Evolutionary conservation across 1,284 basidiomycete genomes (phyloP).

Genomic region (Cryptococcus amylolentus): DNA sequence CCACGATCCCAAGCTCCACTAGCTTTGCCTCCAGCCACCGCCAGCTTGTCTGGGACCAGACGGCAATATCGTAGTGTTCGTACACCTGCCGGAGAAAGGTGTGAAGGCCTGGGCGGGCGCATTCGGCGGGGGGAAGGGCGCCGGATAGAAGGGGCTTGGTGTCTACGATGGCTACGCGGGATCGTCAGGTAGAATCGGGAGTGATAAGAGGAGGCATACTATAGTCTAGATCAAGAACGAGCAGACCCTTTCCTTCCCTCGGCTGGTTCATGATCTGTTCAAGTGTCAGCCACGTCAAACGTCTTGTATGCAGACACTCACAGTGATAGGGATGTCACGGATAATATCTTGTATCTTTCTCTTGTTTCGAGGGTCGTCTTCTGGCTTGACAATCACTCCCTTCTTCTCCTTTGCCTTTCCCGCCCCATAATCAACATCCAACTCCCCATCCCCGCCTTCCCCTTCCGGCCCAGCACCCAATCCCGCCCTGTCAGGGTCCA

Average conservation of each 20-base stretch:
- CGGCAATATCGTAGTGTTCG: constrained; percentile 76
- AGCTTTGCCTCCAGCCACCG: constrained; percentile 88
- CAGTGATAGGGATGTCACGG: constrained; percentile 57
- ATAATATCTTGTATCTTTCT: constrained; percentile 72
- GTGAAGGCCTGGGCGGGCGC: constrained; percentile 75
- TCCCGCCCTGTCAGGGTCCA: constrained; percentile 55
- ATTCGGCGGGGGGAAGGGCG: constrained; percentile 70
- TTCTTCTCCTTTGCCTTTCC: constrained; percentile 52
- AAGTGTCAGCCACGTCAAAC: constrained; percentile 3
- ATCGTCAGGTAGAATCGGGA: no score
- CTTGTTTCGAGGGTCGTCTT: constrained; percentile 69
- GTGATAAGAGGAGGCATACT: constrained; percentile 52
- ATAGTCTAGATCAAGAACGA: constrained; percentile 86
- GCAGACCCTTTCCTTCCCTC: constrained; percentile 68
- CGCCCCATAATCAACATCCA: constrained; percentile 56
- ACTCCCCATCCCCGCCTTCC: constrained; percentile 49
- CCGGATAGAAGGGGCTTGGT: constrained; percentile 75
- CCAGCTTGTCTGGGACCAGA: constrained; percentile 80
- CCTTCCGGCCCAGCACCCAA: constrained; percentile 49
- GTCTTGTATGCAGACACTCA: constrained; percentile 13
- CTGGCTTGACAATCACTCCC: constrained; percentile 52
- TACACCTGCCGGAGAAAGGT: constrained; percentile 70
- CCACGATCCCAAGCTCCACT: constrained; percentile 80
- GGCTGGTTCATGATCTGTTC: constrained; percentile 67
- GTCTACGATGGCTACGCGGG: constrained; percentile 65